Evolutionary conservation across 176 grass and related monocot species (phyloP).

Genomic region (Pontederia crassipes): DNA sequence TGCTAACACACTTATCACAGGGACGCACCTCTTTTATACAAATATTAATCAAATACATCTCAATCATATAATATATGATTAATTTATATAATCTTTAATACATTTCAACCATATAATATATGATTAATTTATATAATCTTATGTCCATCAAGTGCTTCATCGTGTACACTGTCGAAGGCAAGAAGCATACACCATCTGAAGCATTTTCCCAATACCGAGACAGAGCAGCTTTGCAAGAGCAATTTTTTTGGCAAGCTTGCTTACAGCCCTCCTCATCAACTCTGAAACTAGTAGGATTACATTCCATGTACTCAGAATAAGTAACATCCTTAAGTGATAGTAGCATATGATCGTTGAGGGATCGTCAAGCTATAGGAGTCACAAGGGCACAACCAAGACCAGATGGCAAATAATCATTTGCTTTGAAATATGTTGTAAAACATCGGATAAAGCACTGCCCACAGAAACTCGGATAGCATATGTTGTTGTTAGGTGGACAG

Average conservation of each 20-base stretch:
- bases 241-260: slow-evolving; percentile 54
- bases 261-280: slow-evolving; percentile 56
- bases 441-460: slow-evolving; percentile 1
- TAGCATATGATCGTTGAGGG: slow-evolving; percentile 30
- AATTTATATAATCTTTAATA: too few relatives aligned
- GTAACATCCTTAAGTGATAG: slow-evolving; percentile 28
- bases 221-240: slow-evolving; percentile 58
- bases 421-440: neutral
- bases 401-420: neutral
- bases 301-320: slow-evolving; percentile 39
- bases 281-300: slow-evolving; percentile 5
- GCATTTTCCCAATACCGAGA: slow-evolving; percentile 27
- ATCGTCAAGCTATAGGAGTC: slow-evolving; percentile 41
- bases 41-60: too few relatives aligned
- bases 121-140: too few relatives aligned
- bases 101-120: too few relatives aligned
- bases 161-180: slow-evolving; percentile 11
- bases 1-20: too few relatives aligned
- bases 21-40: too few relatives aligned
- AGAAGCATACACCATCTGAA: slow-evolving; percentile 45
- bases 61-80: too few relatives aligned
- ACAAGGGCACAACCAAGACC: slow-evolving; percentile 27
- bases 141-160: too few relatives aligned
- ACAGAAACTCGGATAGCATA: too few relatives aligned
- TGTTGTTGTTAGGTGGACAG: too few relatives aligned